A percentile compares a stretch with the other conserved stretches of the same genome.
Conservation (phyloP, 228 moss, liverwort and hornwort genomes). For the Sphagnum magellanicum region DNA sequence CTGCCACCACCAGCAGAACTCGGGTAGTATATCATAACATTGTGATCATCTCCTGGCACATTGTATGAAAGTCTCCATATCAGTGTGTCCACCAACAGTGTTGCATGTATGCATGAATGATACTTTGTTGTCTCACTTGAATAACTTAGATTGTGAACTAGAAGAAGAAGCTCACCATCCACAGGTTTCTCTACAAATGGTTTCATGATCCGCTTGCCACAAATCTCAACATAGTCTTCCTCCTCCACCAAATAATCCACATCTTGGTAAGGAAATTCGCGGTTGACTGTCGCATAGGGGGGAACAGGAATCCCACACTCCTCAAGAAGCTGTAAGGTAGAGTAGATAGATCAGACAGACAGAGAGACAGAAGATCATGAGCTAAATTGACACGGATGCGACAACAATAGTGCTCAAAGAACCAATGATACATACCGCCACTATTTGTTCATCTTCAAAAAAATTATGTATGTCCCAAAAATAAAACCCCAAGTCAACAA, state of each 20-base stretch:
- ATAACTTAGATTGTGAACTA: too few species aligned
- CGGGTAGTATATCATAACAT: slow-evolving; percentile 99
- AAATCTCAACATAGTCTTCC: slow-evolving; percentile 94
- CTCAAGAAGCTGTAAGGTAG: slow-evolving; percentile 59
- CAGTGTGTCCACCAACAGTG: too few species aligned
- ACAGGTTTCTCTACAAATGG: slow-evolving; percentile 99
- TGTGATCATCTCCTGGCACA: slow-evolving; percentile 76
- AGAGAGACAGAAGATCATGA: too few species aligned
- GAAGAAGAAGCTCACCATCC: slow-evolving; percentile 49
- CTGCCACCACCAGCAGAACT: slow-evolving; percentile 99
- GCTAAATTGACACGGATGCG: too few species aligned
- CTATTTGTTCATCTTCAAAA: too few species aligned
- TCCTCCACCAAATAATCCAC: slow-evolving; percentile 80
- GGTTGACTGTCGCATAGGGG: slow-evolving; percentile 77
- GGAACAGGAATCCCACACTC: slow-evolving; percentile 82
- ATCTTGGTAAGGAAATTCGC: slow-evolving; percentile 83
- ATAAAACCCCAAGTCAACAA: too few species aligned
- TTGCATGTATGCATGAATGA: too few species aligned
- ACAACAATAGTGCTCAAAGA: too few species aligned
- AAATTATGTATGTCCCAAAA: too few species aligned
- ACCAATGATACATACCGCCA: too few species aligned
- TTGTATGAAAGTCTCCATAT: too few species aligned
- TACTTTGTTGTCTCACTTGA: too few species aligned
- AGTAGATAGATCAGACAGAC: neutral
- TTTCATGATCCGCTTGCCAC: slow-evolving; percentile 78